Conservation (phyloP, 306 rosid species). For the Cucurbita ficifolia region DNA sequence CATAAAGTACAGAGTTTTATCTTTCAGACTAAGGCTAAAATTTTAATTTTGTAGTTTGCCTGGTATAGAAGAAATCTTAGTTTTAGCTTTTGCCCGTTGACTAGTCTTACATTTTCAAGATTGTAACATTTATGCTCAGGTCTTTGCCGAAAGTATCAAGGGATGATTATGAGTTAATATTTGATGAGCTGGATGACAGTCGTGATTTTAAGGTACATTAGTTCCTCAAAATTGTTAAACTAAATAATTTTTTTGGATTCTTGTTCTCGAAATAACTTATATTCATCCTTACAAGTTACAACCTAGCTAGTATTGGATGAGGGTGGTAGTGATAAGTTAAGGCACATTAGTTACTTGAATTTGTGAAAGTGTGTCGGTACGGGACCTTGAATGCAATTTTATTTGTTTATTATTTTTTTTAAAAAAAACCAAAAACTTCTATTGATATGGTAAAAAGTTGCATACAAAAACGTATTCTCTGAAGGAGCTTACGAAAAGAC, state of each 20-base stretch:
- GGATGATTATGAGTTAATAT: conserved; percentile 82
- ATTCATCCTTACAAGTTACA: neutral
- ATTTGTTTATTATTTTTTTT: neutral
- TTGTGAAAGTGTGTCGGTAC: neutral
- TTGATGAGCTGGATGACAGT: conserved; percentile 83
- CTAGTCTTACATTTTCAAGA: neutral
- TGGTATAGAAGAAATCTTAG: neutral
- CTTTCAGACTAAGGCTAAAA: neutral
- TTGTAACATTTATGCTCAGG: conserved; percentile 24
- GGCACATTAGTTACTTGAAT: conserved; percentile 18
- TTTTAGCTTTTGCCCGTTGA: neutral
- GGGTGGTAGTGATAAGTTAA: conserved; percentile 21
- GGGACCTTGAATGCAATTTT: neutral
- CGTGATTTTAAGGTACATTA: conserved; percentile 57
- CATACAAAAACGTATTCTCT: neutral
- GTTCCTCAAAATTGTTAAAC: neutral
- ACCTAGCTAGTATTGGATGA: neutral
- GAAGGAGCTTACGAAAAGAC: neutral
- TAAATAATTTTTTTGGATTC: neutral
- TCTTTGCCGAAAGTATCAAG: conserved; percentile 65
- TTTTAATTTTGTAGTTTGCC: neutral
- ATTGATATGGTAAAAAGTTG: neutral
- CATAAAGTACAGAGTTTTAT: neutral
- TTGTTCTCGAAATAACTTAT: neutral
- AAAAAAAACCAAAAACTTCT: neutral